These are phyloP conservation scores for Graphiopsis chlorocephala DNA, from an alignment of 2,329 filamentous ascomycete genomes.

Conservation along the genomic window DNA sequence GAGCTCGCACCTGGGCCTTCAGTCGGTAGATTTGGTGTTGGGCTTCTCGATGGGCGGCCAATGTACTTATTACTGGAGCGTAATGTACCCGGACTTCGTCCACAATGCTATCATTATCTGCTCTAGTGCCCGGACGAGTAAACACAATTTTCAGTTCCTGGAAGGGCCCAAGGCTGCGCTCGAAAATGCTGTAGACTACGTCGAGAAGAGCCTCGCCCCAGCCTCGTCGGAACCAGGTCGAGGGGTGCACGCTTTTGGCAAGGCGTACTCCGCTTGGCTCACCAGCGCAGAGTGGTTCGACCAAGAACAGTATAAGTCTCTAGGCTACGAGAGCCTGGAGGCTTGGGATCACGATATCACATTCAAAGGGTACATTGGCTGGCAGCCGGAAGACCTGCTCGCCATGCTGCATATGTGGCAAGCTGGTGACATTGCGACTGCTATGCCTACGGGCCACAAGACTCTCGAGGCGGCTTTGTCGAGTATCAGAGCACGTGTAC, in stretches of 20 bases:
- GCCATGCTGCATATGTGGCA: slow-evolving; percentile 43
- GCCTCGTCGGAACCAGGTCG: slow-evolving; percentile 37
- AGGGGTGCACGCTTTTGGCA: slow-evolving; percentile 41
- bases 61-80: slow-evolving; percentile 53
- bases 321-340: slow-evolving; percentile 33
- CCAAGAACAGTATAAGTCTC: slow-evolving; percentile 31
- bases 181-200: slow-evolving; percentile 42
- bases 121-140: slow-evolving; percentile 49
- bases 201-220: slow-evolving; percentile 35
- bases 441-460: slow-evolving; percentile 30
- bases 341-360: slow-evolving; percentile 26
- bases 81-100: slow-evolving; percentile 50
- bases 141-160: slow-evolving; percentile 55
- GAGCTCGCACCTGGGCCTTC: background rate
- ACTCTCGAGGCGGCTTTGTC: slow-evolving; percentile 36
- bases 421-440: slow-evolving; percentile 38
- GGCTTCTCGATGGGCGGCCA: slow-evolving; percentile 59
- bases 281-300: slow-evolving; percentile 40
- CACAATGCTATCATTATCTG: slow-evolving; percentile 49
- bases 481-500: slow-evolving; percentile 36
- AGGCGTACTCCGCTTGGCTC: slow-evolving; percentile 38
- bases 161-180: slow-evolving; percentile 54
- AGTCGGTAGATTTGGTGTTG: slow-evolving; percentile 42
- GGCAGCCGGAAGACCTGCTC: slow-evolving; percentile 39
- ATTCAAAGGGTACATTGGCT: slow-evolving; percentile 1